These are phyloP conservation scores for Citrus inodora DNA, from an alignment of 345 rosid species.

Conservation along the genomic window DNA sequence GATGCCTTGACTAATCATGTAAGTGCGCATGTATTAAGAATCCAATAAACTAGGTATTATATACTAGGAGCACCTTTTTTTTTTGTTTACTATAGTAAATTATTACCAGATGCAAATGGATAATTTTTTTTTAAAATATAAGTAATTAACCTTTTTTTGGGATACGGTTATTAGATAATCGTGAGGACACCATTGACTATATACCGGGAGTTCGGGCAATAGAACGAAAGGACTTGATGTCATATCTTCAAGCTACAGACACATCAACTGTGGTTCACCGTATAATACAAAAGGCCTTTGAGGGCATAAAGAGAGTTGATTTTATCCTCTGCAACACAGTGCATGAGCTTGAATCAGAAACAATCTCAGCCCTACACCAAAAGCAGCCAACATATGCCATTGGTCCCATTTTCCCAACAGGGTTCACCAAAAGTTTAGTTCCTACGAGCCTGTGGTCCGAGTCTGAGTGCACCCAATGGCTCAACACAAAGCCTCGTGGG, in stretches of 20 bases:
- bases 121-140: no score
- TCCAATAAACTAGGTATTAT: no score
- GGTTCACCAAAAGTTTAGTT: slow-evolving; percentile 37
- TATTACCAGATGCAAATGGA: no score
- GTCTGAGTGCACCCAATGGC: slow-evolving; percentile 82
- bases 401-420: slow-evolving; percentile 70
- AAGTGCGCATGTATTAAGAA: no score
- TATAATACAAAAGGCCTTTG: slow-evolving; percentile 51
- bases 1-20: no score
- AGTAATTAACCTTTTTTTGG: no score
- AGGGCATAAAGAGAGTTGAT: slow-evolving; percentile 58
- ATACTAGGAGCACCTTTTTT: not conserved
- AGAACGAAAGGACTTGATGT: slow-evolving; percentile 57
- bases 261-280: slow-evolving; percentile 50
- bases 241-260: slow-evolving; percentile 69
- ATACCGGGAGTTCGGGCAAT: slow-evolving; percentile 71
- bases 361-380: slow-evolving; percentile 43
- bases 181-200: slow-evolving; percentile 53
- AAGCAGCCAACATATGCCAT: slow-evolving; percentile 53
- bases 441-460: slow-evolving; percentile 83
- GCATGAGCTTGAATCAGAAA: slow-evolving; percentile 53
- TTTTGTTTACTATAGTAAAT: no score
- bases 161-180: slow-evolving; percentile 32
- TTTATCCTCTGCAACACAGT: slow-evolving; percentile 72
- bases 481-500: slow-evolving; percentile 47